Evolutionary conservation across 169 alveolate species (phyloP).

Genomic region (Plasmodium gonderi): DNA sequence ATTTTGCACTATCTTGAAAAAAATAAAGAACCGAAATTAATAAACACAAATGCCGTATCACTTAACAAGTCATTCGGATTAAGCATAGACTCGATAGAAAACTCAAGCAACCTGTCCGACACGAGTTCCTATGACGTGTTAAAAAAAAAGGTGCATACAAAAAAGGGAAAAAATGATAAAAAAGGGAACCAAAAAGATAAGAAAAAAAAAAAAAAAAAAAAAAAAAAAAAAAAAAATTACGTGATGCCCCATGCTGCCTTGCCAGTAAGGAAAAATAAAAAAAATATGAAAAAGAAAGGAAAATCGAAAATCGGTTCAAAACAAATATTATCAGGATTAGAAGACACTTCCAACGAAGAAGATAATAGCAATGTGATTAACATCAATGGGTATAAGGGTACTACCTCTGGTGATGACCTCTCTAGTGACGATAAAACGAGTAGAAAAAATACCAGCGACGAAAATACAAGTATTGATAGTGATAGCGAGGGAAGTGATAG

Average conservation of each 20-base stretch:
- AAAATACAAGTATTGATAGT: neutral
- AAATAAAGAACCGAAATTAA: neutral
- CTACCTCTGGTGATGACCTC: neutral
- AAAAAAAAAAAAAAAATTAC: conserved; percentile 13
- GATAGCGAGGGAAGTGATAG: neutral
- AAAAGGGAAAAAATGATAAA: neutral
- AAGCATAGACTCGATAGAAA: neutral
- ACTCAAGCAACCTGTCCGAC: neutral
- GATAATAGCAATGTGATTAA: neutral
- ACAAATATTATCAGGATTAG: neutral
- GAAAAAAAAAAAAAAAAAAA: conserved; percentile 5
- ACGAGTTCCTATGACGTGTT: neutral
- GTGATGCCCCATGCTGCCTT: neutral
- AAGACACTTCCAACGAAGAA: neutral
- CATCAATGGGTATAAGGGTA: neutral
- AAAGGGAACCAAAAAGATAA: neutral
- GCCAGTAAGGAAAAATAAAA: neutral
- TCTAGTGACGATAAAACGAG: neutral
- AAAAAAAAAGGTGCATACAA: neutral
- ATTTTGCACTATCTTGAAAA: conserved; percentile 48
- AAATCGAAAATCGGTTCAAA: neutral
- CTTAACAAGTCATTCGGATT: neutral
- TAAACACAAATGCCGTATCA: neutral
- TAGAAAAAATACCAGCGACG: neutral
- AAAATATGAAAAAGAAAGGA: conserved; percentile 22